Conservation (phyloP, 345 rosid genomes). For the Chamaenerion angustifolium region DNA sequence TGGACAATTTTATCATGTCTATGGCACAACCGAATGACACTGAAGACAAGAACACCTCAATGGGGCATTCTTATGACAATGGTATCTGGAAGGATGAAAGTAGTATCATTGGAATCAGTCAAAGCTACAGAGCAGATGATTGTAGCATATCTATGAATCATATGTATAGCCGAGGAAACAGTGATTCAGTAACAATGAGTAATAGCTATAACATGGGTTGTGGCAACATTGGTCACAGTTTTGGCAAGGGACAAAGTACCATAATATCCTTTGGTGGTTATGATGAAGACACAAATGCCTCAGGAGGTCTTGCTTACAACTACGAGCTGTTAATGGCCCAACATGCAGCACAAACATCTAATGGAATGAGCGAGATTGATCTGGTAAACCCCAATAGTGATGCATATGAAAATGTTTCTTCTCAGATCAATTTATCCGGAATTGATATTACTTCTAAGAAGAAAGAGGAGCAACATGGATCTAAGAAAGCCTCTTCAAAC, state of each 20-base stretch:
- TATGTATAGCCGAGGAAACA: slow-evolving; percentile 22
- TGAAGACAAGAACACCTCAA: slow-evolving; percentile 27
- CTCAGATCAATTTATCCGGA: slow-evolving; percentile 27
- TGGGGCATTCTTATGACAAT: slow-evolving; percentile 22
- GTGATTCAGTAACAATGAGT: slow-evolving; percentile 14
- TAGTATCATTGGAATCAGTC: slow-evolving; percentile 31
- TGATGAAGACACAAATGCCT: slow-evolving; percentile 34
- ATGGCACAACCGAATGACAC: slow-evolving; percentile 19
- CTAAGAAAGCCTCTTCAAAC: slow-evolving; percentile 71
- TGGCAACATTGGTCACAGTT: slow-evolving; percentile 21
- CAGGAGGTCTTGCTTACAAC: slow-evolving; percentile 16
- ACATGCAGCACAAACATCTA: slow-evolving; percentile 31
- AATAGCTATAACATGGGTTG: slow-evolving; percentile 18
- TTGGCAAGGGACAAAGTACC: slow-evolving; percentile 40
- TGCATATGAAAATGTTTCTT: slow-evolving; percentile 1
- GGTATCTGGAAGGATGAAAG: slow-evolving; percentile 23
- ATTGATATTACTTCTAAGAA: slow-evolving; percentile 36
- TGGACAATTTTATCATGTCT: slow-evolving; percentile 25
- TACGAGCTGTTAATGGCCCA: slow-evolving; percentile 38
- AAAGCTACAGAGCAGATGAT: slow-evolving; percentile 28
- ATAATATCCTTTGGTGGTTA: slow-evolving; percentile 55
- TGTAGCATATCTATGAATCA: slow-evolving; percentile 31
- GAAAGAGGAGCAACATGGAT: slow-evolving; percentile 42
- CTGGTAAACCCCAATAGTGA: slow-evolving; percentile 20
- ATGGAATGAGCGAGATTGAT: slow-evolving; percentile 26